A percentile compares a stretch with the other conserved stretches of the same genome.
These are phyloP conservation scores for Monosporascus sp. DNA, from an alignment of 2,329 filamentous ascomycete species.

Conservation along the genomic window DNA sequence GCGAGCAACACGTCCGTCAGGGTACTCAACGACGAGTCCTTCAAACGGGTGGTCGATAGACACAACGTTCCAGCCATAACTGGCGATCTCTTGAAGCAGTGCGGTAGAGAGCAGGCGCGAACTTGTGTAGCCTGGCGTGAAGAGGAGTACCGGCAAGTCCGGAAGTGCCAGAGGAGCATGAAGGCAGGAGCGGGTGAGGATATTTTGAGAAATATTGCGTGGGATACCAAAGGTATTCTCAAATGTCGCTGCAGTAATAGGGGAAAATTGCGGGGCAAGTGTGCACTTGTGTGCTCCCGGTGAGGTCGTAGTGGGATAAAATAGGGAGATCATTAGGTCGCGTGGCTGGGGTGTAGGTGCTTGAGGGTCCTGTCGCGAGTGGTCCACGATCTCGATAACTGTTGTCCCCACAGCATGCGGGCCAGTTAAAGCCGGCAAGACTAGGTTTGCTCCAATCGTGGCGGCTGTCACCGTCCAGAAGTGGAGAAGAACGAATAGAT, in stretches of 20 bases:
- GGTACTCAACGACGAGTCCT: constrained; percentile 38
- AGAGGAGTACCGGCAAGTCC: constrained; percentile 27
- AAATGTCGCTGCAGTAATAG: constrained; percentile 1
- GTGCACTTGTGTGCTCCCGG: too few species aligned
- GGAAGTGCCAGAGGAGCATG: constrained; percentile 10
- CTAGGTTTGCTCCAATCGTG: too few species aligned
- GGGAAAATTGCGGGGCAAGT: not conserved
- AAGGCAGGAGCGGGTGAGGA: constrained; percentile 15
- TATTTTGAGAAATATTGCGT: constrained; percentile 1
- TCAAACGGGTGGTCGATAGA: constrained; percentile 46
- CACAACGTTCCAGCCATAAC: constrained; percentile 39
- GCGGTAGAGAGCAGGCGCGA: constrained; percentile 37
- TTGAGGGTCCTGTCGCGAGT: constrained; percentile 13
- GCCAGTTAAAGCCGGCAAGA: constrained; percentile 11
- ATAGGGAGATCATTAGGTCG: constrained; percentile 18
- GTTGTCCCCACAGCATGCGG: constrained; percentile 17
- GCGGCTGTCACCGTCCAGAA: too few species aligned
- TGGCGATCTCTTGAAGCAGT: constrained; percentile 39
- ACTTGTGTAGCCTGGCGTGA: constrained; percentile 40
- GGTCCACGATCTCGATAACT: constrained; percentile 16
- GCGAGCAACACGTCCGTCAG: constrained; percentile 30
- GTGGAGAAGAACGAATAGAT: too few species aligned
- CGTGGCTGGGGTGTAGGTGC: constrained; percentile 11
- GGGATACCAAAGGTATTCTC: constrained; percentile 4
- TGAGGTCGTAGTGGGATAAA: constrained; percentile 16